Percentiles rank a stretch among this genome's conserved stretches.
Conservation (phyloP, 768 basidiomycete species). For the Dacryopinax spathularia region DNA sequence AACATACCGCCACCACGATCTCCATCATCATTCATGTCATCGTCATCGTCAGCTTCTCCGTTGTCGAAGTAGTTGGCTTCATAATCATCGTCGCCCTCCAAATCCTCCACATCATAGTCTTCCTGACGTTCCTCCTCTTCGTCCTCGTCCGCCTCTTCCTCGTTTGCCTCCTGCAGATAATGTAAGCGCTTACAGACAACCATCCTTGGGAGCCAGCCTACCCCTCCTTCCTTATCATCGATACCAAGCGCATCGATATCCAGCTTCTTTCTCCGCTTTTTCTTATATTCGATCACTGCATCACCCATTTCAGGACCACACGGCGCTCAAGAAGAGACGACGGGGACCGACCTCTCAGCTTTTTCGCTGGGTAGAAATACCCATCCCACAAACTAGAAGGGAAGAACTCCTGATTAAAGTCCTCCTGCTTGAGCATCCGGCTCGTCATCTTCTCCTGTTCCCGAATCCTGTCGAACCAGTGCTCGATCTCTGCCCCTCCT, state of each 20-base stretch:
- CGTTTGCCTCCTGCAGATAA: slow-evolving; percentile 45
- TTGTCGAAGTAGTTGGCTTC: slow-evolving; percentile 87
- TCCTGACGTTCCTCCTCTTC: slow-evolving; percentile 52
- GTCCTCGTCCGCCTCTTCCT: slow-evolving; percentile 50
- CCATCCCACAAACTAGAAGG: slow-evolving; percentile 60
- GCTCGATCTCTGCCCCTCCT: slow-evolving; percentile 43
- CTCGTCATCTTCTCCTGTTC: slow-evolving; percentile 45
- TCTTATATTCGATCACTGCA: background rate
- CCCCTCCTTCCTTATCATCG: slow-evolving; percentile 47
- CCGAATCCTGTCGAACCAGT: slow-evolving; percentile 75
- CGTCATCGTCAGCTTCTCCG: slow-evolving; percentile 67
- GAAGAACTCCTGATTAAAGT: slow-evolving; percentile 64
- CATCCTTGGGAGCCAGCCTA: slow-evolving; percentile 14
- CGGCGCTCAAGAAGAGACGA: background rate
- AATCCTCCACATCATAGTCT: slow-evolving; percentile 68
- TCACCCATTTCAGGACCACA: background rate
- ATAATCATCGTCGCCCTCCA: slow-evolving; percentile 77
- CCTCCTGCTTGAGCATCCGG: slow-evolving; percentile 46
- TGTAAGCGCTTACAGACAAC: background rate
- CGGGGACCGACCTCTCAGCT: slow-evolving; percentile 34
- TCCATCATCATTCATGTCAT: slow-evolving; percentile 60
- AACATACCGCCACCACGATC: slow-evolving; percentile 35
- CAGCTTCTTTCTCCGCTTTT: slow-evolving; percentile 25
- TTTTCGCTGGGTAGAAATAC: slow-evolving; percentile 65
- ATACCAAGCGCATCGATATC: slow-evolving; percentile 47